Percentiles rank a stretch among this genome's conserved stretches.
Conservation (phyloP, 768 basidiomycete genomes). For the Daedalea quercina region DNA sequence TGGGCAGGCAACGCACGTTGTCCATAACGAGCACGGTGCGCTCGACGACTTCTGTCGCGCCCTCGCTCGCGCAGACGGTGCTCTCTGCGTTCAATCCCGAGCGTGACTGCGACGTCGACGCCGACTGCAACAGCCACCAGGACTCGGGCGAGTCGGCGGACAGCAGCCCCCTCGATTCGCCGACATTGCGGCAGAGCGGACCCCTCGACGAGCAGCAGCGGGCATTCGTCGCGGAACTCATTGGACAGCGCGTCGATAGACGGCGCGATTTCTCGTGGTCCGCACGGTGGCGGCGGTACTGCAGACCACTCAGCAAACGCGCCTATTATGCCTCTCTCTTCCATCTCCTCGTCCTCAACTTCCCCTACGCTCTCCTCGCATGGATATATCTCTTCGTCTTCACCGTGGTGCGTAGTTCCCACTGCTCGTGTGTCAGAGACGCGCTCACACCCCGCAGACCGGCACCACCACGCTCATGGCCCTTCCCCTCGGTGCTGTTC, state of each 20-base stretch:
- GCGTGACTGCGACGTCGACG: conserved; percentile 34
- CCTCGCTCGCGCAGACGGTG: conserved; percentile 64
- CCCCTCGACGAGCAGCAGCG: conserved; percentile 9
- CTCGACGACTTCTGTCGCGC: conserved; percentile 44
- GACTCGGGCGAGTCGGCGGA: conserved; percentile 18
- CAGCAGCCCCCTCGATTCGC: conserved; percentile 14
- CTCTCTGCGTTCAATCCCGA: conserved; percentile 61
- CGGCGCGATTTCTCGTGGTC: conserved; percentile 8
- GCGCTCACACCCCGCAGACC: conserved; percentile 34
- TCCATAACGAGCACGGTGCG: conserved; percentile 50
- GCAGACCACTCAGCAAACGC: conserved; percentile 46
- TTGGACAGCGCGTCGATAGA: conserved; percentile 4
- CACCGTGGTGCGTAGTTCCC: conserved; percentile 52
- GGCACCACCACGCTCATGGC: conserved; percentile 79
- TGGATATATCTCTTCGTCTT: conserved; percentile 78
- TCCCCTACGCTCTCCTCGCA: conserved; percentile 72
- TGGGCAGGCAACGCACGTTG: conserved; percentile 41
- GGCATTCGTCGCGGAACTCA: conserved; percentile 11
- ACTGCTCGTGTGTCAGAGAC: background rate
- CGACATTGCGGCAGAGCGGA: conserved; percentile 2
- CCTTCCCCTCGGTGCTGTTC: conserved; percentile 66
- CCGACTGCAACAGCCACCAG: conserved; percentile 24
- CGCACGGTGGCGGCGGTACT: conserved; percentile 49
- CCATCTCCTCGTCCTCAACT: conserved; percentile 69
- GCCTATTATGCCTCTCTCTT: conserved; percentile 63